Percentiles rank a stretch among this genome's conserved stretches.
These are phyloP conservation scores for Alternaria atra DNA, from an alignment of 2,329 filamentous ascomycete species.

Conservation along the genomic window DNA sequence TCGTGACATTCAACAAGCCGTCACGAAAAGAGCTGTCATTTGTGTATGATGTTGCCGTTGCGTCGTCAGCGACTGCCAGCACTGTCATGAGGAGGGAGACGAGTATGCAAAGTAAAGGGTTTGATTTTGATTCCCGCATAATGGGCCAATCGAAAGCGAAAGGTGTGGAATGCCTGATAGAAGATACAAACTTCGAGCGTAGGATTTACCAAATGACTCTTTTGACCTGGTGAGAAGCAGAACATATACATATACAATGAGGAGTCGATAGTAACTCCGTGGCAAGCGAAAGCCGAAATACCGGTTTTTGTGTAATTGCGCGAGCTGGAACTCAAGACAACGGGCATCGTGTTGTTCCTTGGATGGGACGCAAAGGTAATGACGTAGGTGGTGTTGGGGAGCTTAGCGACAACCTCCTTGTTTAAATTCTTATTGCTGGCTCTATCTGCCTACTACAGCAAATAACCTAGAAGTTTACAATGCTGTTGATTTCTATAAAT, in stretches of 20 bases:
- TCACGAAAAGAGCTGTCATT: constrained; percentile 51
- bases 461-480: too few species aligned
- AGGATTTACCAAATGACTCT: neutral
- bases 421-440: neutral
- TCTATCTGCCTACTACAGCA: too few species aligned
- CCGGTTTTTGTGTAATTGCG: neutral
- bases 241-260: neutral
- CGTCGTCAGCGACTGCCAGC: neutral
- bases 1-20: constrained; percentile 70
- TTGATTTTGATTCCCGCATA: neutral
- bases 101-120: neutral
- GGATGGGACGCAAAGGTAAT: neutral
- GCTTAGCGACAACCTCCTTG: neutral
- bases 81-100: neutral
- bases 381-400: neutral
- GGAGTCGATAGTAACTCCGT: neutral
- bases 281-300: neutral
- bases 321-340: neutral
- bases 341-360: neutral
- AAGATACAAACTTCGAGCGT: neutral
- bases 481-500: too few species aligned
- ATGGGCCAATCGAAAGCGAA: neutral
- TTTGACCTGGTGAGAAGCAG: neutral
- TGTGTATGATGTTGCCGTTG: neutral
- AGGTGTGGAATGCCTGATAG: neutral